Evolutionary conservation across 1,139 yeast species (phyloP).

Genomic region (Eremothecium cymbalariae): DNA sequence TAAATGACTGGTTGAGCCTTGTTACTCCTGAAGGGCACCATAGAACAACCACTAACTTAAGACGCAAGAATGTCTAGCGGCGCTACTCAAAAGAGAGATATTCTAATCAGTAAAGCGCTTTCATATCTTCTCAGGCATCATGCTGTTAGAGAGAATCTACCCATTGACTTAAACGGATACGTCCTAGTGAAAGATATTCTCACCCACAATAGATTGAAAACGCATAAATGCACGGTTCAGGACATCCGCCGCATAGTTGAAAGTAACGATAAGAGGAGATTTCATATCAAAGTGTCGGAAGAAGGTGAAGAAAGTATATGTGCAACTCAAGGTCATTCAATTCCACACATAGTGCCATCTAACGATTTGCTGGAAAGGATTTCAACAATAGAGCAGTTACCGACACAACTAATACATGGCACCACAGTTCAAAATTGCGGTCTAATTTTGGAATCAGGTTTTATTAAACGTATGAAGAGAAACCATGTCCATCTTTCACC

Average conservation of each 20-base stretch:
- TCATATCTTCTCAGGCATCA: constrained; percentile 77
- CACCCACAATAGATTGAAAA: constrained; percentile 50
- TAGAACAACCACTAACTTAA: too few relatives aligned
- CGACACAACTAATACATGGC: constrained; percentile 62
- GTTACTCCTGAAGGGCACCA: too few relatives aligned
- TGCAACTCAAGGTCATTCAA: constrained; percentile 90
- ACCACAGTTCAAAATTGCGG: constrained; percentile 50
- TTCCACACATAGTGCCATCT: constrained; percentile 39
- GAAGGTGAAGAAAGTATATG: constrained; percentile 43
- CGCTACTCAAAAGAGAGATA: constrained; percentile 33
- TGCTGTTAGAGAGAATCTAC: constrained; percentile 61
- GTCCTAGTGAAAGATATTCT: constrained; percentile 48
- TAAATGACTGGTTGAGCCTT: too few relatives aligned
- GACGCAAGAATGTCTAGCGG: too few relatives aligned
- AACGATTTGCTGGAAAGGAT: constrained; percentile 37
- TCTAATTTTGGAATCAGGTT: constrained; percentile 40
- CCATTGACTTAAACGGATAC: constrained; percentile 62
- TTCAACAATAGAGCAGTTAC: constrained; percentile 32
- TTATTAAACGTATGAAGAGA: constrained; percentile 56
- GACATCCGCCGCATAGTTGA: constrained; percentile 58
- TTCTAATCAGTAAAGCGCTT: constrained; percentile 60
- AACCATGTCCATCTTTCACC: constrained; percentile 77
- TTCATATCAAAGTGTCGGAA: constrained; percentile 35
- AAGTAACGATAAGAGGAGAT: constrained; percentile 64
- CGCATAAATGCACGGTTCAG: constrained; percentile 43